A percentile compares a stretch with the other conserved stretches of the same genome.
phyloP scores from a whole-genome alignment of 2,329 filamentous ascomycete genomes.

The Paecilomyces sp. region DNA sequence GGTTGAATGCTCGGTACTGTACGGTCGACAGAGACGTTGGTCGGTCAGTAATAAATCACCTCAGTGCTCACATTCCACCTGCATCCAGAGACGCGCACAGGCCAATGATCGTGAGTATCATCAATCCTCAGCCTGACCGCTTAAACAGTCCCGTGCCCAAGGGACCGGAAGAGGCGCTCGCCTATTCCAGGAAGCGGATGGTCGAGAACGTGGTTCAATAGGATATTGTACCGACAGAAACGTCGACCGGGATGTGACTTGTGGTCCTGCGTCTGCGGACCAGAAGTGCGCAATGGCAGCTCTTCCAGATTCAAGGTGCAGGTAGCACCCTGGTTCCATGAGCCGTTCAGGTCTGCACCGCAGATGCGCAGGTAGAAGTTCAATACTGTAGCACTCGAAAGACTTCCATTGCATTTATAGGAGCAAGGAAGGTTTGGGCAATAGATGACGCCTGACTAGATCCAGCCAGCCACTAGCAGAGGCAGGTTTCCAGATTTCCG shows the following conservation, averaged over 20 bases:
- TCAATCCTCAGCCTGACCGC: not conserved
- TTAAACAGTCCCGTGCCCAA: not conserved
- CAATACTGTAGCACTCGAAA: not conserved
- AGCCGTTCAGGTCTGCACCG: not conserved
- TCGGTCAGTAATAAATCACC: not conserved
- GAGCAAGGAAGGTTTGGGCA: not conserved
- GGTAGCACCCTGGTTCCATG: not conserved
- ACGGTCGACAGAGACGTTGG: not conserved
- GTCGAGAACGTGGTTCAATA: conserved; percentile 8
- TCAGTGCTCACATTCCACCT: not conserved
- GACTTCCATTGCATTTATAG: not conserved
- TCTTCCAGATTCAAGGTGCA: not conserved
- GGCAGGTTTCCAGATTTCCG: not conserved
- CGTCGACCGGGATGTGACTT: not conserved
- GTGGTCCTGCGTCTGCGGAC: not conserved
- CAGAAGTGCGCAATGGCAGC: not conserved
- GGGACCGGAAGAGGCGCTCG: not conserved
- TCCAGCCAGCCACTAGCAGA: not conserved
- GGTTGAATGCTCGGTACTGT: not conserved
- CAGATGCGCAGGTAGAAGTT: not conserved
- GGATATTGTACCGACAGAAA: conserved; percentile 1
- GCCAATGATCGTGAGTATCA: not conserved
- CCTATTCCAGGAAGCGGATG: not conserved
- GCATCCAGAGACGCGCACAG: not conserved
- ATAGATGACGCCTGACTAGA: not conserved